A percentile compares a stretch with the other conserved stretches of the same genome.
Conservation (phyloP, 495 filamentous ascomycete genomes). For the Apodospora peruviana region DNA sequence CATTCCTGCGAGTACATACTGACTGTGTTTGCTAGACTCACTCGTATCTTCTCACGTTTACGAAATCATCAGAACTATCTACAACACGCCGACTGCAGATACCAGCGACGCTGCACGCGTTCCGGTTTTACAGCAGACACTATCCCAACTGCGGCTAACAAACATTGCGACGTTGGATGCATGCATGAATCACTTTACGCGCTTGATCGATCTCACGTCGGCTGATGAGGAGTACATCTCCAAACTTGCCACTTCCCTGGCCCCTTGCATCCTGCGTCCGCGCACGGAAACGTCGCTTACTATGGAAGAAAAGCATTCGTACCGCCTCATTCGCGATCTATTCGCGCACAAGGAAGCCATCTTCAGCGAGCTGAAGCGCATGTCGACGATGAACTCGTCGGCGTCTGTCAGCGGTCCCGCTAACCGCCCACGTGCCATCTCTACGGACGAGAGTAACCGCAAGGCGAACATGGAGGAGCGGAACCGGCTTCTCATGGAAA, state of each 20-base stretch:
- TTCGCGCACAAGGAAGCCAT: slow-evolving; percentile 91
- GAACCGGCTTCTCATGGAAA: slow-evolving; percentile 71
- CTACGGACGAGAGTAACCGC: slow-evolving; percentile 93
- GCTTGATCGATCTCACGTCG: slow-evolving; percentile 92
- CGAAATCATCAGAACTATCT: slow-evolving; percentile 97
- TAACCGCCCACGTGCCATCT: slow-evolving; percentile 78
- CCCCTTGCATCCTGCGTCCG: slow-evolving; percentile 85
- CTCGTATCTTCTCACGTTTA: slow-evolving; percentile 97
- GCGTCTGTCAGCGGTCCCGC: slow-evolving; percentile 36
- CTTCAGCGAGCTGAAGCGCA: slow-evolving; percentile 93
- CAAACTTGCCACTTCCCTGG: slow-evolving; percentile 68
- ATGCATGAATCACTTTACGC: slow-evolving; percentile 95
- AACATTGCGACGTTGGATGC: slow-evolving; percentile 99
- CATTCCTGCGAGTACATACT: background rate
- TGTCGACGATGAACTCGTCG: slow-evolving; percentile 61
- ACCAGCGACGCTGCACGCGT: slow-evolving; percentile 63
- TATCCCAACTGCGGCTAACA: slow-evolving; percentile 88
- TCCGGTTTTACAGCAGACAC: slow-evolving; percentile 89
- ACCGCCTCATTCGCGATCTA: slow-evolving; percentile 87
- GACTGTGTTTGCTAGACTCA: slow-evolving; percentile 57
- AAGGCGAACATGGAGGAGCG: slow-evolving; percentile 91
- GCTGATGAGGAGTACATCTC: slow-evolving; percentile 84
- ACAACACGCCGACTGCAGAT: slow-evolving; percentile 75
- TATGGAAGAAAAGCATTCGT: slow-evolving; percentile 90
- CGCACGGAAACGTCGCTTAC: slow-evolving; percentile 80